A percentile compares a stretch with the other conserved stretches of the same genome.
Conservation (phyloP, 306 rosid species). For the Cicer yamashitae region DNA sequence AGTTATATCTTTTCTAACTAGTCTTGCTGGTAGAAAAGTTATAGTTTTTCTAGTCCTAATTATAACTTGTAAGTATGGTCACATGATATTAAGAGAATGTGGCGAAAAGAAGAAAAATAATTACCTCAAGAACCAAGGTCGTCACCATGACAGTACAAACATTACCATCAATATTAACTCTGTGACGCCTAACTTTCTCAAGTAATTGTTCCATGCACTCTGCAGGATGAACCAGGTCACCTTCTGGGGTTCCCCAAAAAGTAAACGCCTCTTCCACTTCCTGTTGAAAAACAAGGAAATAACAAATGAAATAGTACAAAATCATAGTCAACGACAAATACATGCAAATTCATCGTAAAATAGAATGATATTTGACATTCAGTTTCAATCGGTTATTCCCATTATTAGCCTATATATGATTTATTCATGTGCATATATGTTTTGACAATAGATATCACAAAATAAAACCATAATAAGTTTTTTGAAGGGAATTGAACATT, state of each 20-base stretch:
- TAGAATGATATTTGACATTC: slow-evolving; percentile 9
- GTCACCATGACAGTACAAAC: slow-evolving; percentile 99
- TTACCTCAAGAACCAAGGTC: slow-evolving; percentile 92
- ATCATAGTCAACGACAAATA: slow-evolving; percentile 15
- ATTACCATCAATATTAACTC: slow-evolving; percentile 96
- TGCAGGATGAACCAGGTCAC: slow-evolving; percentile 93
- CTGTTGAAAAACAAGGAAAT: slow-evolving; percentile 51
- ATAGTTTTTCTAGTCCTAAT: not conserved
- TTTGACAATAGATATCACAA: not conserved
- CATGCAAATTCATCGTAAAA: slow-evolving; percentile 28
- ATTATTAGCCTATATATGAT: slow-evolving; percentile 5
- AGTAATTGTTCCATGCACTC: slow-evolving; percentile 98
- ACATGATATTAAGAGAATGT: not conserved
- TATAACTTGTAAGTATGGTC: slow-evolving; percentile 7
- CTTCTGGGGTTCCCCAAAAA: slow-evolving; percentile 98
- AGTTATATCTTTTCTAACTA: no score
- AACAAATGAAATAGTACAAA: slow-evolving; percentile 3
- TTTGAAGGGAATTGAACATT: slow-evolving; percentile 15
- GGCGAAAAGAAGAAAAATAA: slow-evolving; percentile 30
- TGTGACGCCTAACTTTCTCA: slow-evolving; percentile 94
- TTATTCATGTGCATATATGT: not conserved
- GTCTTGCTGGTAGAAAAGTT: not conserved
- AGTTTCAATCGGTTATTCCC: slow-evolving; percentile 15
- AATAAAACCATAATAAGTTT: slow-evolving; percentile 11
- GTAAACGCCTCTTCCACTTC: slow-evolving; percentile 81